Conservation (phyloP, 2,329 filamentous ascomycete genomes). For the Alternaria incomplexa region DNA sequence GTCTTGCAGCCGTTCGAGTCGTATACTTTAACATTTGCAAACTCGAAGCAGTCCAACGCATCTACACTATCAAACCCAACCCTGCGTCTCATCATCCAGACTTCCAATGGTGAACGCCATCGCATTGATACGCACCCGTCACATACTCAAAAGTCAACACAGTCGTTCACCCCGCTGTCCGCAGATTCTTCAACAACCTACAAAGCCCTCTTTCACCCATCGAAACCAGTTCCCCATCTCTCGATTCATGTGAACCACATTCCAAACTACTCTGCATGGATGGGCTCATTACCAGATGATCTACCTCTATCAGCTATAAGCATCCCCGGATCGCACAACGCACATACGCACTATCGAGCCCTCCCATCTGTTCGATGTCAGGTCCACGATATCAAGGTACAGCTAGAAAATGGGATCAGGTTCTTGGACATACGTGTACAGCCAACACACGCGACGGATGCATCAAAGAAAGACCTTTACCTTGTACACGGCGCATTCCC, state of each 20-base stretch:
- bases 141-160: constrained; percentile 54
- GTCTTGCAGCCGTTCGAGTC: constrained; percentile 72
- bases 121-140: constrained; percentile 70
- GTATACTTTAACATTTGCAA: constrained; percentile 64
- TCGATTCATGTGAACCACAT: constrained; percentile 35
- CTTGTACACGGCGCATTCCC: constrained; percentile 93
- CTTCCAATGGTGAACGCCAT: constrained; percentile 65
- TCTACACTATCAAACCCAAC: constrained; percentile 58
- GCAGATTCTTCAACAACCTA: constrained; percentile 49
- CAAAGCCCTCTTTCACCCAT: constrained; percentile 52
- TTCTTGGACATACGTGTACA: constrained; percentile 93
- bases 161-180: constrained; percentile 47
- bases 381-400: constrained; percentile 74
- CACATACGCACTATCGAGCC: constrained; percentile 81
- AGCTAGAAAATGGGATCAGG: constrained; percentile 87
- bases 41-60: constrained; percentile 20
- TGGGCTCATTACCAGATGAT: constrained; percentile 74
- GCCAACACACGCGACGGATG: constrained; percentile 63
- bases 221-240: constrained; percentile 50
- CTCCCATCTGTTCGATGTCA: constrained; percentile 94
- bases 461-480: constrained; percentile 69
- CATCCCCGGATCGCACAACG: constrained; percentile 96
- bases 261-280: constrained; percentile 76
- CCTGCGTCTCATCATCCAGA: constrained; percentile 76
- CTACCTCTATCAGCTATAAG: constrained; percentile 80